phyloP scores from a whole-genome alignment of 1,284 basidiomycete species.

The Ustilago sp. region DNA sequence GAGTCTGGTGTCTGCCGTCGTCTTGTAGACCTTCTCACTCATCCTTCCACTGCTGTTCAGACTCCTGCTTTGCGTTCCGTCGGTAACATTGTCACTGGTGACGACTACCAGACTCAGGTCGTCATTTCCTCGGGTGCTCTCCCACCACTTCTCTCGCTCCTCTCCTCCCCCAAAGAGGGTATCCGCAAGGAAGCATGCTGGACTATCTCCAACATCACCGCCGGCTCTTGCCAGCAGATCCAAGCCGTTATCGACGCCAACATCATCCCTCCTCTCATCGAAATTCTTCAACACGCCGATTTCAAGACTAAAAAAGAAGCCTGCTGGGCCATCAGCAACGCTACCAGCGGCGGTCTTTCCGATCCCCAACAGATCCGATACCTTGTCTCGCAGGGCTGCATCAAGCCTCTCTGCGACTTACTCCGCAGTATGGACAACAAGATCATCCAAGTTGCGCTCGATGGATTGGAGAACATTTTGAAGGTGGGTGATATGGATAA shows the following conservation, averaged over 20 bases:
- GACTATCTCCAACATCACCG: slow-evolving; percentile 99
- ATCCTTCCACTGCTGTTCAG: slow-evolving; percentile 96
- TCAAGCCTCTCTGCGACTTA: slow-evolving; percentile 97
- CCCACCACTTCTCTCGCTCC: slow-evolving; percentile 87
- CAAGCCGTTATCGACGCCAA: slow-evolving; percentile 80
- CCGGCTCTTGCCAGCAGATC: slow-evolving; percentile 95
- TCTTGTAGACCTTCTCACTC: slow-evolving; percentile 95
- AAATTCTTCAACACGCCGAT: slow-evolving; percentile 96
- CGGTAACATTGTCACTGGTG: slow-evolving; percentile 98
- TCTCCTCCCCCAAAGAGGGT: slow-evolving; percentile 96
- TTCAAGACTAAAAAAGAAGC: slow-evolving; percentile 99
- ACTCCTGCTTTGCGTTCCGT: slow-evolving; percentile 97
- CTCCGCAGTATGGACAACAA: slow-evolving; percentile 99
- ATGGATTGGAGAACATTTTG: slow-evolving; percentile 97
- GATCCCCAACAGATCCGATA: slow-evolving; percentile 98
- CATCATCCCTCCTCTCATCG: slow-evolving; percentile 97
- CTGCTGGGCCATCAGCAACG: slow-evolving; percentile 99
- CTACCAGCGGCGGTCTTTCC: slow-evolving; percentile 95
- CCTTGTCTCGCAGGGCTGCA: slow-evolving; percentile 96
- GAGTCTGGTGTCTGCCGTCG: slow-evolving; percentile 97
- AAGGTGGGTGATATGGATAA: slow-evolving; percentile 98
- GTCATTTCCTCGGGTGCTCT: slow-evolving; percentile 96
- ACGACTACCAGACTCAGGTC: slow-evolving; percentile 98
- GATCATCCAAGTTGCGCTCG: slow-evolving; percentile 97
- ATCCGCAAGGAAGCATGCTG: slow-evolving; percentile 96